phyloP scores from a whole-genome alignment of 768 basidiomycete species.

The Auriculariales sp. region DNA sequence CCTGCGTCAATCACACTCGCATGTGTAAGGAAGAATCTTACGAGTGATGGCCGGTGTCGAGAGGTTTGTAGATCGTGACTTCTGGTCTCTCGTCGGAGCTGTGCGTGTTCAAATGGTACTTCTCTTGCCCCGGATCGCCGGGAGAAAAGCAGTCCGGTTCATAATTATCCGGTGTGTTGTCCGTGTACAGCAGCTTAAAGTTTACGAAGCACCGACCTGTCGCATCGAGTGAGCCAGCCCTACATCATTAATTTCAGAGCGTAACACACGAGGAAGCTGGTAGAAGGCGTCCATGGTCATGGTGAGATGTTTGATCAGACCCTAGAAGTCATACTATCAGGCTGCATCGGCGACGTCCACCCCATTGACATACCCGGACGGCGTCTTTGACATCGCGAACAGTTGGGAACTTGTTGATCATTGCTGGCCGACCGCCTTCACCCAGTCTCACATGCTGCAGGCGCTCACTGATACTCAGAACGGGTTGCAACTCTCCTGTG shows the following conservation, averaged over 20 bases:
- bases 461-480: constrained; percentile 58
- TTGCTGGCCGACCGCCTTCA: no score
- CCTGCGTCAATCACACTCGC: no score
- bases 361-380: constrained; percentile 39
- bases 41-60: constrained; percentile 66
- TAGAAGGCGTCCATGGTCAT: constrained; percentile 75
- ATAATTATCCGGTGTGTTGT: constrained; percentile 65
- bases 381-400: constrained; percentile 70
- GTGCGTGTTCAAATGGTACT: constrained; percentile 74
- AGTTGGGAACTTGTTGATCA: constrained; percentile 52
- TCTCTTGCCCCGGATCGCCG: constrained; percentile 58
- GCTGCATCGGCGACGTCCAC: neutral
- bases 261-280: constrained; percentile 57
- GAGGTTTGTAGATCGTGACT: constrained; percentile 48
- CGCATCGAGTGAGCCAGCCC: no score
- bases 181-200: constrained; percentile 77
- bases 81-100: constrained; percentile 59
- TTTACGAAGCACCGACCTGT: constrained; percentile 75
- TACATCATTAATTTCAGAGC: constrained; percentile 2
- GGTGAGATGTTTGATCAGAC: constrained; percentile 65
- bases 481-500: constrained; percentile 41
- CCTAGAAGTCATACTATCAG: constrained; percentile 23
- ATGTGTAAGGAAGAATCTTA: constrained; percentile 20
- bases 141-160: constrained; percentile 69
- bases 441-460: constrained; percentile 35